Evolutionary conservation across 345 rosid species (phyloP).

Genomic region (rapeseed (Brassica napus)): DNA sequence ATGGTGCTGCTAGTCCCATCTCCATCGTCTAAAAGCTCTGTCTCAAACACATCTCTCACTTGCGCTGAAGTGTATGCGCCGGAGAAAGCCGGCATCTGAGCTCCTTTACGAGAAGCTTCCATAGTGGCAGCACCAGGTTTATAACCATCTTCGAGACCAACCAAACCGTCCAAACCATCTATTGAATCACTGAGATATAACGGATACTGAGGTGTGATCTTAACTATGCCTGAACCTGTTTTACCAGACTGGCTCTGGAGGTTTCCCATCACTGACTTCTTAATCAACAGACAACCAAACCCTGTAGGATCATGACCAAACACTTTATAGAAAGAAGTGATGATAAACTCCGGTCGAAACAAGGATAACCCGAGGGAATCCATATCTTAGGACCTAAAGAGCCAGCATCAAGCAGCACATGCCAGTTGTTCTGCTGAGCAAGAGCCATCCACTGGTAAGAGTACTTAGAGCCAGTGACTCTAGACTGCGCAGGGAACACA

Average conservation of each 20-base stretch:
- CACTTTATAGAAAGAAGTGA: slow-evolving; percentile 88
- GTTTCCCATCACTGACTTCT: slow-evolving; percentile 88
- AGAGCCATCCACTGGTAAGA: slow-evolving; percentile 99
- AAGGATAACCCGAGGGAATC: slow-evolving; percentile 91
- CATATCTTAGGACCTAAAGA: slow-evolving; percentile 97
- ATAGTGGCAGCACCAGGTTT: slow-evolving; percentile 32
- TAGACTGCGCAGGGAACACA: slow-evolving; percentile 95
- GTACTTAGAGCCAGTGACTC: slow-evolving; percentile 92
- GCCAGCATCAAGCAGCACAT: slow-evolving; percentile 96
- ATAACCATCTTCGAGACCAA: slow-evolving; percentile 49
- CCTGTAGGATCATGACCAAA: slow-evolving; percentile 96
- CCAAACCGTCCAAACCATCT: slow-evolving; percentile 71
- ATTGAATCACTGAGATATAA: slow-evolving; percentile 81
- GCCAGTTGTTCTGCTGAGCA: slow-evolving; percentile 98
- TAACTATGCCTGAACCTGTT: slow-evolving; percentile 97
- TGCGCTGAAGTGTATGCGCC: slow-evolving; percentile 86
- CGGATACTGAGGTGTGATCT: slow-evolving; percentile 91
- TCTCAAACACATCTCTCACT: slow-evolving; percentile 87
- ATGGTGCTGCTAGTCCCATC: slow-evolving; percentile 74
- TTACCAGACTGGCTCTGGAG: slow-evolving; percentile 88
- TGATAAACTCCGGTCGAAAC: slow-evolving; percentile 92
- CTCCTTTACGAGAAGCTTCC: slow-evolving; percentile 46
- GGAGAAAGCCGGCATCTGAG: slow-evolving; percentile 91
- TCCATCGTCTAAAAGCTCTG: slow-evolving; percentile 78
- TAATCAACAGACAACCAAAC: slow-evolving; percentile 91